phyloP scores from a whole-genome alignment of 768 basidiomycete genomes.

The Trametes cubensis region DNA sequence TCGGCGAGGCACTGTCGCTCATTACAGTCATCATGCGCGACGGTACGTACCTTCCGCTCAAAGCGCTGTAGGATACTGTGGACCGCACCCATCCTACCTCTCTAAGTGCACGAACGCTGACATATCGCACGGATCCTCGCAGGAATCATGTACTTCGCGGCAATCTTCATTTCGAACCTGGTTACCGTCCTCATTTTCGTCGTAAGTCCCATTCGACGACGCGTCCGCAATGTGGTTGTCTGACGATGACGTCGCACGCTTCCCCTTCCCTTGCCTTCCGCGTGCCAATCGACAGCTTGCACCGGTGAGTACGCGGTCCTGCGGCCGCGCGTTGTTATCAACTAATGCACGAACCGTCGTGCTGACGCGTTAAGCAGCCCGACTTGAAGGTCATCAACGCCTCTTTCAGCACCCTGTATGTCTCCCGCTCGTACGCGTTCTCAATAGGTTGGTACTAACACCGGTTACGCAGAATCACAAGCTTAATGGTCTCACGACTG shows the following conservation, averaged over 20 bases:
- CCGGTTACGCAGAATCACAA: slow-evolving; percentile 21
- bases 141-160: slow-evolving; percentile 34
- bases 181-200: slow-evolving; percentile 30
- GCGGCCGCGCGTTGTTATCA: slow-evolving; percentile 10
- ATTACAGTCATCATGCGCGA: slow-evolving; percentile 32
- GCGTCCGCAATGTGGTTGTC: too few relatives aligned
- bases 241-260: background rate
- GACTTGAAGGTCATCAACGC: slow-evolving; percentile 34
- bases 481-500: slow-evolving; percentile 30
- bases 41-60: slow-evolving; percentile 18
- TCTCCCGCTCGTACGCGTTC: background rate
- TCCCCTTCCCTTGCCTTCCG: background rate
- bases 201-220: slow-evolving; percentile 14
- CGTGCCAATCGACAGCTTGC: slow-evolving; percentile 5
- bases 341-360: slow-evolving; percentile 1
- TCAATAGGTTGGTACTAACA: background rate
- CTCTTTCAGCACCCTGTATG: slow-evolving; percentile 34
- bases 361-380: slow-evolving; percentile 16
- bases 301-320: slow-evolving; percentile 22
- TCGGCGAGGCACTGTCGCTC: slow-evolving; percentile 26
- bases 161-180: slow-evolving; percentile 30
- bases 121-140: background rate
- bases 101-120: background rate
- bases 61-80: too few relatives aligned
- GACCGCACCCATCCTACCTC: background rate